Percentiles rank a stretch among this genome's conserved stretches.
phyloP scores from a whole-genome alignment of 192 early-diverging fungal genomes.

The Diversispora epigaea region DNA sequence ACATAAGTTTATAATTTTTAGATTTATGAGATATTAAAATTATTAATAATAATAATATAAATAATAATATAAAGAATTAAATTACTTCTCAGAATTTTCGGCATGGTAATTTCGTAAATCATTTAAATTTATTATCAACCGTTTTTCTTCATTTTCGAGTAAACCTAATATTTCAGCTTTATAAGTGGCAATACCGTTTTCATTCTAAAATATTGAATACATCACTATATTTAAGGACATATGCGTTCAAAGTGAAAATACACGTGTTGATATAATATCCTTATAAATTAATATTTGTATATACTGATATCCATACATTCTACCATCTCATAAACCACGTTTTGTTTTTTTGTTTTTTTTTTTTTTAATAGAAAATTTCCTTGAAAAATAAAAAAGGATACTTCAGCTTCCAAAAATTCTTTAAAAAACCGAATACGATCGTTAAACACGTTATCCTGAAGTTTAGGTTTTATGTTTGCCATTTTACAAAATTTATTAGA shows the following conservation, averaged over 20 bases:
- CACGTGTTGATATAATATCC: neutral
- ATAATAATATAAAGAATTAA: neutral
- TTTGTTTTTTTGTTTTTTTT: no score
- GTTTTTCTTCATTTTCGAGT: constrained; percentile 37
- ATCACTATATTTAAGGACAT: neutral
- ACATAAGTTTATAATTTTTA: neutral
- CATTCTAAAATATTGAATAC: neutral
- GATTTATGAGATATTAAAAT: neutral
- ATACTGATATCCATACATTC: neutral
- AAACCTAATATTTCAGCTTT: constrained; percentile 44
- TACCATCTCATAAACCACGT: neutral
- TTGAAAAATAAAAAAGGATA: constrained; percentile 10
- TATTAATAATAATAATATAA: neutral
- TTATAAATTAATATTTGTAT: neutral
- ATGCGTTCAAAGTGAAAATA: neutral
- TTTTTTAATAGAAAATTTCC: neutral
- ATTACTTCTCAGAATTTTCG: constrained; percentile 71
- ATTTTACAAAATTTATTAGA: no score
- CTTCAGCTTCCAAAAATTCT: constrained; percentile 21
- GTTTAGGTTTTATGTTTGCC: neutral
- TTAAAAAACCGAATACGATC: constrained; percentile 19
- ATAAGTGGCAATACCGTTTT: constrained; percentile 7
- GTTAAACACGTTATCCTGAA: constrained; percentile 20
- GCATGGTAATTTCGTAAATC: constrained; percentile 75
- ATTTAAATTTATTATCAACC: constrained; percentile 89